Percentiles rank a stretch among this genome's conserved stretches.
These are phyloP conservation scores for Lodderomyces metapsilosis DNA, from an alignment of 1,139 yeast species.

Conservation along the genomic window DNA sequence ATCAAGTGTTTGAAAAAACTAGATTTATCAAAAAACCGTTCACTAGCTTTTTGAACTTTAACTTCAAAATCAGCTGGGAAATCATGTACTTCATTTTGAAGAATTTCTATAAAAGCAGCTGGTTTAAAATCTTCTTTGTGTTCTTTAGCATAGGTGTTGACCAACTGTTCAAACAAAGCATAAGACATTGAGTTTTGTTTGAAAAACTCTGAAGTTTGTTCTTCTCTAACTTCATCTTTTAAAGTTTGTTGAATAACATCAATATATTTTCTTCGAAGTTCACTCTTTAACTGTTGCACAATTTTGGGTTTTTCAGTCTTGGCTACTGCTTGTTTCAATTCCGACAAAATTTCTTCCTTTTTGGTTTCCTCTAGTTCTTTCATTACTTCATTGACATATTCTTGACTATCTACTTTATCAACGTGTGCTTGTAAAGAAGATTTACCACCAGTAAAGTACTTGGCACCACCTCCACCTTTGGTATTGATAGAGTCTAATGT, in stretches of 20 bases:
- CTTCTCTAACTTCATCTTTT: conserved; percentile 16
- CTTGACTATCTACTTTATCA: conserved; percentile 12
- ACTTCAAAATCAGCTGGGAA: conserved; percentile 8
- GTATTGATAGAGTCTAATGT: not conserved
- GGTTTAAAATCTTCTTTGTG: conserved; percentile 19
- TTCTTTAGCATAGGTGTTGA: conserved; percentile 19
- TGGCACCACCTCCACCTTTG: conserved; percentile 9
- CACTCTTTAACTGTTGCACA: conserved; percentile 12
- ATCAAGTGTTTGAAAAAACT: conserved; percentile 17
- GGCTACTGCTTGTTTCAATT: conserved; percentile 11
- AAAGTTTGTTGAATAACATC: conserved; percentile 19
- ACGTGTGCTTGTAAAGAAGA: conserved; percentile 12
- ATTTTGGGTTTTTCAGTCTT: conserved; percentile 11
- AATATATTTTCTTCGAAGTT: conserved; percentile 10
- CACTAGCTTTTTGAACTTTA: conserved; percentile 12
- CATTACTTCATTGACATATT: conserved; percentile 10
- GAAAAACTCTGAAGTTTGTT: conserved; percentile 22
- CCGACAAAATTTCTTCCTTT: conserved; percentile 13
- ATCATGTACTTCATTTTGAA: conserved; percentile 17
- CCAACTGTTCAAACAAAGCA: conserved; percentile 22
- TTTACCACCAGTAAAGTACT: conserved; percentile 12
- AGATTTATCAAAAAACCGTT: conserved; percentile 16
- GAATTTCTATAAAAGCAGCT: conserved; percentile 16
- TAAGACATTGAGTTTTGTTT: conserved; percentile 19
- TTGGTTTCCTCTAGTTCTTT: conserved; percentile 15